Percentiles rank a stretch among this genome's conserved stretches.
These are phyloP conservation scores for Albifimbria verrucaria DNA, from an alignment of 2,329 filamentous ascomycete species.

Conservation along the genomic window DNA sequence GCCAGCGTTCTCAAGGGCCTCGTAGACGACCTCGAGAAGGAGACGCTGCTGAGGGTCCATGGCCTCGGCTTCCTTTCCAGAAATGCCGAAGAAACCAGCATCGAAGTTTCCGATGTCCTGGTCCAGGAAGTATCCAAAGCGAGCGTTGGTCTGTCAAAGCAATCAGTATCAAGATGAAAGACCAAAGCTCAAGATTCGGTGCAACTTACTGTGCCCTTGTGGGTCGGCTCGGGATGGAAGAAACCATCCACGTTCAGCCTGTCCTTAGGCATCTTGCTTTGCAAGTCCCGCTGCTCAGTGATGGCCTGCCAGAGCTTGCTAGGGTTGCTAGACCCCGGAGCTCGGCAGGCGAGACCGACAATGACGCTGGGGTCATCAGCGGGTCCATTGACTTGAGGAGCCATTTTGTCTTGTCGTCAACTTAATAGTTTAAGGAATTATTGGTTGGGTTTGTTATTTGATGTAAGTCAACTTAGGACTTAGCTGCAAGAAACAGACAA, in stretches of 20 bases:
- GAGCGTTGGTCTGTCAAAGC: constrained; percentile 10
- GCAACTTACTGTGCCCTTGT: constrained; percentile 16
- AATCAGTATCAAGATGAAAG: neutral
- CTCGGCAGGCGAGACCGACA: constrained; percentile 25
- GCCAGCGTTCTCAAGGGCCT: constrained; percentile 27
- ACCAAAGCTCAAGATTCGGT: too few relatives aligned
- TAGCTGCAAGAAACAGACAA: neutral
- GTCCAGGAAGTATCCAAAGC: constrained; percentile 23
- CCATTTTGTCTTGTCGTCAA: constrained; percentile 10
- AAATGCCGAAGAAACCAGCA: constrained; percentile 17
- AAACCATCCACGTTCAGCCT: constrained; percentile 42
- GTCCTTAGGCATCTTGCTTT: constrained; percentile 34
- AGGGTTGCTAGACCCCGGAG: constrained; percentile 11
- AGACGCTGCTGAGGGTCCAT: constrained; percentile 26
- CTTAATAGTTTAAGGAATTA: neutral
- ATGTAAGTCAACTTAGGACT: neutral
- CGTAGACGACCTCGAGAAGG: constrained; percentile 26
- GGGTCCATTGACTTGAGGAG: constrained; percentile 2
- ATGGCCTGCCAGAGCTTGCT: constrained; percentile 26
- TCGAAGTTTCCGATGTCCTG: constrained; percentile 17
- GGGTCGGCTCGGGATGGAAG: constrained; percentile 29
- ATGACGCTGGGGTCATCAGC: constrained; percentile 27
- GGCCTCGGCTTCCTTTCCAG: constrained; percentile 14
- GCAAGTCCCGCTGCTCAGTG: constrained; percentile 29
- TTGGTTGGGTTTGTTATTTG: neutral